phyloP scores from a whole-genome alignment of 2,329 filamentous ascomycete genomes.

The Talaromyces sp. region DNA sequence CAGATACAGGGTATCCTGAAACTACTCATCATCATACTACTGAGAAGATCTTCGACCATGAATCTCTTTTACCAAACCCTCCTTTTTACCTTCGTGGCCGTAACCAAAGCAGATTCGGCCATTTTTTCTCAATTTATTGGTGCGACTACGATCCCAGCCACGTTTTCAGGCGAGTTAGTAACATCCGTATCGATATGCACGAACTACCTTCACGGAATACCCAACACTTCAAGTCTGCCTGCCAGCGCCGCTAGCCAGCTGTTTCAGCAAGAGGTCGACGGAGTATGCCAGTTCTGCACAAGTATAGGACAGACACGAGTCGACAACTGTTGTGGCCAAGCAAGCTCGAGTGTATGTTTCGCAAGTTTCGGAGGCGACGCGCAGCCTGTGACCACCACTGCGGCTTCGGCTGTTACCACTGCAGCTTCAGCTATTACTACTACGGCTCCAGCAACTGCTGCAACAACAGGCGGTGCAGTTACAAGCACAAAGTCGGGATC shows the following conservation, averaged over 20 bases:
- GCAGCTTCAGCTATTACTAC: neutral
- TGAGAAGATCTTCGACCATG: neutral
- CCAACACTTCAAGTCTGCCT: neutral
- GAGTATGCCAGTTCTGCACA: conserved; percentile 7
- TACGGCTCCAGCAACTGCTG: neutral
- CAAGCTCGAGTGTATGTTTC: conserved; percentile 13
- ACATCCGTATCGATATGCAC: neutral
- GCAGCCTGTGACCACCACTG: neutral
- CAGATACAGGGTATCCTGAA: neutral
- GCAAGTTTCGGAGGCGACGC: neutral
- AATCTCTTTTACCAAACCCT: neutral
- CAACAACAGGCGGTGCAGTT: neutral
- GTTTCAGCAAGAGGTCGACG: conserved; percentile 6
- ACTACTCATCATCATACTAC: neutral
- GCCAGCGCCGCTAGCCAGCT: neutral
- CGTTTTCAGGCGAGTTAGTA: neutral
- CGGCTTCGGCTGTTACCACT: neutral
- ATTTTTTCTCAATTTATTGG: conserved; percentile 11
- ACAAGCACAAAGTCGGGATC: conserved; percentile 2
- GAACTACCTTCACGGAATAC: neutral
- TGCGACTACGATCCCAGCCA: neutral
- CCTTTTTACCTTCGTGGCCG: neutral
- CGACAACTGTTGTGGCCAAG: conserved; percentile 8
- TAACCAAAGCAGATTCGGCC: neutral
- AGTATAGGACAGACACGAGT: conserved; percentile 6